Conservation (phyloP, 805 yeast species). For the Starmerella tilneyi region DNA sequence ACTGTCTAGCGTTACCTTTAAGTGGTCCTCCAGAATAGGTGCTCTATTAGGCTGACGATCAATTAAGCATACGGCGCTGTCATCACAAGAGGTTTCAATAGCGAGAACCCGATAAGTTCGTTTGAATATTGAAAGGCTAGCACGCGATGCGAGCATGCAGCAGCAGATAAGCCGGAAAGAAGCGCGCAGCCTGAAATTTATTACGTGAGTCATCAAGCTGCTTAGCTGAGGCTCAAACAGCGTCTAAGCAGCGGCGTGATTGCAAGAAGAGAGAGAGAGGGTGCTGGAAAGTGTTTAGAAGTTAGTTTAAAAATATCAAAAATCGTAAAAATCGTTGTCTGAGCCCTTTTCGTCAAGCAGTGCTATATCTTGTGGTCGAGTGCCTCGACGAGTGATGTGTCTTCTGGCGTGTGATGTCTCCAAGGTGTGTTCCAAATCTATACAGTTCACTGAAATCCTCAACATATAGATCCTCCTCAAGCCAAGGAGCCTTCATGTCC, state of each 20-base stretch:
- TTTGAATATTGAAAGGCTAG: not conserved
- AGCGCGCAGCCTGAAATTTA: not conserved
- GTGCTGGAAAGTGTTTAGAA: too few relatives aligned
- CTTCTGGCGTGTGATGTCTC: not conserved
- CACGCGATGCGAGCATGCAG: not conserved
- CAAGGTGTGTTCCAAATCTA: constrained; percentile 15
- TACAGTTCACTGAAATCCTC: constrained; percentile 22
- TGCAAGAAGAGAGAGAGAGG: too few relatives aligned
- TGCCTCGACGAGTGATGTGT: not conserved
- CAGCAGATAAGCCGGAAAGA: not conserved
- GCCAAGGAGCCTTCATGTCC: constrained; percentile 24
- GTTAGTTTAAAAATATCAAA: too few relatives aligned
- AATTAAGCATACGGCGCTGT: constrained; percentile 75
- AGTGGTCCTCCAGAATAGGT: constrained; percentile 47
- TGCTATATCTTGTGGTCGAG: too few relatives aligned
- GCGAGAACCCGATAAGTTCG: constrained; percentile 57
- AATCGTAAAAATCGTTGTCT: too few relatives aligned
- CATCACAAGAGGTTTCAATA: constrained; percentile 91
- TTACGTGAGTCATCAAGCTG: not conserved
- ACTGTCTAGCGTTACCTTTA: constrained; percentile 58
- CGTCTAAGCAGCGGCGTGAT: too few relatives aligned
- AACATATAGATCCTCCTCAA: constrained; percentile 24
- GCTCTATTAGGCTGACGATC: constrained; percentile 38
- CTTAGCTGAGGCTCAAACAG: not conserved
- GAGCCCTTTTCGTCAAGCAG: too few relatives aligned